Evolutionary conservation across 148 eudicot genomes (phyloP).

Genomic region (Cornus kousa): DNA sequence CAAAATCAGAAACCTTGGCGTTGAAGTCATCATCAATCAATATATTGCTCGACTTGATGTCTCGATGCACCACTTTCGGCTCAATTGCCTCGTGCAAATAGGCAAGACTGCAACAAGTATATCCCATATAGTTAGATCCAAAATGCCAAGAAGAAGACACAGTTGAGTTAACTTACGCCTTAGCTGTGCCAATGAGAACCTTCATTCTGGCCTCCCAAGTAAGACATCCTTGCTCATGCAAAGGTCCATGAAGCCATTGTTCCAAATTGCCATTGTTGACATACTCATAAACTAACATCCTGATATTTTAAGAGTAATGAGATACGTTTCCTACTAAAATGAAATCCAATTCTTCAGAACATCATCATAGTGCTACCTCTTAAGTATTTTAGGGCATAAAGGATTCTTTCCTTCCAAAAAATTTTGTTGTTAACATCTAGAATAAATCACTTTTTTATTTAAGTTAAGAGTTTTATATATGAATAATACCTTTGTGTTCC

Average conservation of each 20-base stretch:
- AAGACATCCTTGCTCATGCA: conserved; percentile 65
- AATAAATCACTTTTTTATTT: background rate
- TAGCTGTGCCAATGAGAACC: conserved; percentile 68
- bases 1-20: conserved; percentile 78
- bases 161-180: conserved; percentile 53
- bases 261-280: conserved; percentile 78
- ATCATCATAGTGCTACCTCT: background rate
- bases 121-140: conserved; percentile 1
- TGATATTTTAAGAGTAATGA: conserved; percentile 23
- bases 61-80: conserved; percentile 84
- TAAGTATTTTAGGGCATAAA: conserved; percentile 9
- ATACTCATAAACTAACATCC: conserved; percentile 71
- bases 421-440: background rate
- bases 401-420: background rate
- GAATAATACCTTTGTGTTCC: conserved; percentile 63
- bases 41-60: conserved; percentile 78
- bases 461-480: too few species aligned
- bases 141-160: background rate
- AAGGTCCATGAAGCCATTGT: conserved; percentile 84
- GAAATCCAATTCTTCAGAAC: background rate
- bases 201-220: conserved; percentile 81
- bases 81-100: conserved; percentile 78
- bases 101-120: conserved; percentile 51
- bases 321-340: background rate
- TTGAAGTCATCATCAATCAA: conserved; percentile 62